Evolutionary conservation across 202 grass and related monocot species (phyloP).

Genomic region (Dendrocalamus latiflorus): DNA sequence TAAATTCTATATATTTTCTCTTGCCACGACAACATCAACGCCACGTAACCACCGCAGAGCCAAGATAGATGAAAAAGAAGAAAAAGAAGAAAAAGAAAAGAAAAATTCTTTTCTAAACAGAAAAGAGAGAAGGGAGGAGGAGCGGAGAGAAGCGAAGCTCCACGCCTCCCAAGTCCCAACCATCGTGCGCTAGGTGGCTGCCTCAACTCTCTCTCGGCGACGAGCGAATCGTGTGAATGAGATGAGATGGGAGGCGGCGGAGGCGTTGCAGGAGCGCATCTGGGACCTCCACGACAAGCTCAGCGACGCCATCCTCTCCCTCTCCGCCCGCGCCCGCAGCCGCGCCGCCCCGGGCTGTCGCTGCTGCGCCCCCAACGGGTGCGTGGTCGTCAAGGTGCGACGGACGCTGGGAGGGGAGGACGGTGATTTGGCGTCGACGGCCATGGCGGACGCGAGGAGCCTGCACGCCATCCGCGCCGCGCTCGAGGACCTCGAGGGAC

Average conservation of each 20-base stretch:
- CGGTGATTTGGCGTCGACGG: neutral
- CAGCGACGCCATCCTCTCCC: conserved; percentile 49
- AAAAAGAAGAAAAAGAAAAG: no score
- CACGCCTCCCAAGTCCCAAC: no score
- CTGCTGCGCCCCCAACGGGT: conserved; percentile 11
- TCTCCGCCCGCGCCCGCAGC: conserved; percentile 22
- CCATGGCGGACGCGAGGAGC: conserved; percentile 47
- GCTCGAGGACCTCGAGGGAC: conserved; percentile 67
- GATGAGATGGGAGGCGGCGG: conserved; percentile 46
- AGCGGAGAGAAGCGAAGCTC: no score
- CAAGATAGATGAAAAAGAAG: no score
- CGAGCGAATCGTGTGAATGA: conserved; percentile 10
- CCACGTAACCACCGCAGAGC: no score
- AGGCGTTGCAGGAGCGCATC: conserved; percentile 53
- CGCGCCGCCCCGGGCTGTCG: neutral
- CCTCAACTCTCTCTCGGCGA: no score
- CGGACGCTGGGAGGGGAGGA: neutral
- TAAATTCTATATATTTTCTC: no score
- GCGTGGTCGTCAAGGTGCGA: conserved; percentile 42
- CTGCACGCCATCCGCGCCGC: conserved; percentile 61
- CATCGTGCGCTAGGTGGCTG: no score
- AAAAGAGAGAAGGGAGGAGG: no score
- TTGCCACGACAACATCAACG: no score
- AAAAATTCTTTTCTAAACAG: no score
- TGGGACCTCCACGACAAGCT: conserved; percentile 68